Conservation (phyloP, 2,329 filamentous ascomycete genomes). For the Pleoardoris graminearum region DNA sequence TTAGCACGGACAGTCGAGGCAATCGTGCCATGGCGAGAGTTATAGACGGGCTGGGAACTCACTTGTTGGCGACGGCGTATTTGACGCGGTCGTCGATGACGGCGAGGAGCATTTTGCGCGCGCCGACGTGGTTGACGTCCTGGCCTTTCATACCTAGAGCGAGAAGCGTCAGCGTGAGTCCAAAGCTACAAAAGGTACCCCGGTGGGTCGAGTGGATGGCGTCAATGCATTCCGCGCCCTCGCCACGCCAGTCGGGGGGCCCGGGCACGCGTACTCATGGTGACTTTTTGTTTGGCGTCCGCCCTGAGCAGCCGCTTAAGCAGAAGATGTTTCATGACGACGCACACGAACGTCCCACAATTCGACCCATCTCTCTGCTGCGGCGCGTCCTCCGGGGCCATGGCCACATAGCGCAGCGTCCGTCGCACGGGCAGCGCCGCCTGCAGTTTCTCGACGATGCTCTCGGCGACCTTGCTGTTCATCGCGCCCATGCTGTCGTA, state of each 20-base stretch:
- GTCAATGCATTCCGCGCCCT: too few species aligned
- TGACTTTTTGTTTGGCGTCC: conserved; percentile 81
- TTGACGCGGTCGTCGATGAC: neutral
- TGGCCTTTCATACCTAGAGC: neutral
- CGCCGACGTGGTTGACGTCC: neutral
- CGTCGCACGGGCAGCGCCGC: conserved; percentile 72
- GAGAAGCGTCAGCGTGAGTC: neutral
- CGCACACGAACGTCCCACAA: conserved; percentile 94
- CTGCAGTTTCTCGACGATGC: conserved; percentile 70
- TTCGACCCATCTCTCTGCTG: conserved; percentile 92
- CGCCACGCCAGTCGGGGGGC: conserved; percentile 44
- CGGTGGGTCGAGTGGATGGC: too few species aligned
- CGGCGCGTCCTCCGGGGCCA: conserved; percentile 71
- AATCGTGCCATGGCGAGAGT: too few species aligned
- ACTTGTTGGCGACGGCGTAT: neutral
- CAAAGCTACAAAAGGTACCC: too few species aligned
- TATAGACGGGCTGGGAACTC: too few species aligned
- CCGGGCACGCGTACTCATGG: conserved; percentile 87
- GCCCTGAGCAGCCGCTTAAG: conserved; percentile 79
- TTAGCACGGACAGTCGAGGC: too few species aligned
- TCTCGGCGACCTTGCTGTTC: conserved; percentile 74
- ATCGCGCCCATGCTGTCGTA: conserved; percentile 83
- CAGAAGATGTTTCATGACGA: conserved; percentile 92
- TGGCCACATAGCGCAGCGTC: conserved; percentile 73
- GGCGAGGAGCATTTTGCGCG: neutral